Conservation (phyloP, 305 asterid species). For the Fraxinus latifolia region DNA sequence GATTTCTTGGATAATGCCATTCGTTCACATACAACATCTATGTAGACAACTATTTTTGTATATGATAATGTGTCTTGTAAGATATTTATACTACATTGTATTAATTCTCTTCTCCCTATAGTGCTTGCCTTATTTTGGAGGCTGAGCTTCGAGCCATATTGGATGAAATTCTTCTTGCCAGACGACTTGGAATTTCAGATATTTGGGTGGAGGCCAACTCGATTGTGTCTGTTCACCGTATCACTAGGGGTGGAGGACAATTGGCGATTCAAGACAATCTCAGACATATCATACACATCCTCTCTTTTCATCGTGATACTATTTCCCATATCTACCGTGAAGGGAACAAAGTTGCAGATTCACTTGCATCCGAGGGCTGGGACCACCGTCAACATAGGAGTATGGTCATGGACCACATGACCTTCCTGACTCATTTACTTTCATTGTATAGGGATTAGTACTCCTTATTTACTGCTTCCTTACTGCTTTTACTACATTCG, state of each 20-base stretch:
- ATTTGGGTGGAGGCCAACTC: background rate
- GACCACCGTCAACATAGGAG: background rate
- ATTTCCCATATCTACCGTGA: background rate
- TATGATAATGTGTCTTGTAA: background rate
- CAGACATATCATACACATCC: background rate
- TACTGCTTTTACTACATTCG: background rate
- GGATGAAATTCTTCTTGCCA: background rate
- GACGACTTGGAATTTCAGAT: background rate
- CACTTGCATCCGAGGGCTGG: background rate
- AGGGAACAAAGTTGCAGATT: background rate
- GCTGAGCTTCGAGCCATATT: background rate
- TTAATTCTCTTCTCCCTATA: background rate
- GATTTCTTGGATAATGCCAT: background rate
- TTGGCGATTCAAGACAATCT: background rate
- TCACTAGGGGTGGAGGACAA: background rate
- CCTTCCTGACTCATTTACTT: background rate
- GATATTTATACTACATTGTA: background rate
- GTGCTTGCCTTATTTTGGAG: background rate
- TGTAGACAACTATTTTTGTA: background rate
- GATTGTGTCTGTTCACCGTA: background rate
- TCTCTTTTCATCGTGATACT: background rate
- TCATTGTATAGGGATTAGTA: background rate
- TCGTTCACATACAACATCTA: background rate
- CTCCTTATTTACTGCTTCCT: background rate
- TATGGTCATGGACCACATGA: background rate